These are phyloP conservation scores for Actinidia arguta DNA, from an alignment of 179 eudicot genomes.

Conservation along the genomic window DNA sequence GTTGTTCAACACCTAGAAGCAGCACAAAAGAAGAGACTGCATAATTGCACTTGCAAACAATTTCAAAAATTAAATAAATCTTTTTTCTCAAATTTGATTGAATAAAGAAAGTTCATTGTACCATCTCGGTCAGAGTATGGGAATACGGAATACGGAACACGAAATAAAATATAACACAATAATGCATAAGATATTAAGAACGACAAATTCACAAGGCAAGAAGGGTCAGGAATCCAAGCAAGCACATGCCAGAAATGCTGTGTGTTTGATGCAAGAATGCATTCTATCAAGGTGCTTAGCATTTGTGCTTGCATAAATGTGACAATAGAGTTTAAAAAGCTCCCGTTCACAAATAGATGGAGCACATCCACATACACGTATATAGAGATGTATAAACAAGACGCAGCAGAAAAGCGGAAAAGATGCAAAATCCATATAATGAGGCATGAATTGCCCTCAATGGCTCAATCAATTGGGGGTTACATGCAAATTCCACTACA, in stretches of 20 bases:
- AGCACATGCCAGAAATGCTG: too few species aligned
- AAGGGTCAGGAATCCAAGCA: not conserved
- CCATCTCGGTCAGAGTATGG: not conserved
- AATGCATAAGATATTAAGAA: not conserved
- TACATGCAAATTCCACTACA: not conserved
- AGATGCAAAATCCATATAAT: not conserved
- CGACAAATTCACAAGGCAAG: not conserved
- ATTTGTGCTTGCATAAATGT: too few species aligned
- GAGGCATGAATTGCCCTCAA: too few species aligned
- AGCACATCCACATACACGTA: too few species aligned
- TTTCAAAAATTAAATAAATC: not conserved
- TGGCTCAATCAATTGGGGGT: too few species aligned
- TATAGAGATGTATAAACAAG: too few species aligned
- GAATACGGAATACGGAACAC: not conserved
- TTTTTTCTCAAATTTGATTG: not conserved
- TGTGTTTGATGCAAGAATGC: too few species aligned
- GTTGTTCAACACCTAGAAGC: slow-evolving; percentile 69
- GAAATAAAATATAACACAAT: not conserved
- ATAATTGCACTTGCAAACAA: not conserved
- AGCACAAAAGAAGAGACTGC: not conserved
- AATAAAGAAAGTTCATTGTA: not conserved
- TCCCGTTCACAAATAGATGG: too few species aligned
- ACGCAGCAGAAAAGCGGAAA: too few species aligned
- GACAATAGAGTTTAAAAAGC: too few species aligned
- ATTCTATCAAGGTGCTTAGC: too few species aligned